Evolutionary conservation across 495 filamentous ascomycete species (phyloP).

Genomic region (Hypoxylon trugodes): DNA sequence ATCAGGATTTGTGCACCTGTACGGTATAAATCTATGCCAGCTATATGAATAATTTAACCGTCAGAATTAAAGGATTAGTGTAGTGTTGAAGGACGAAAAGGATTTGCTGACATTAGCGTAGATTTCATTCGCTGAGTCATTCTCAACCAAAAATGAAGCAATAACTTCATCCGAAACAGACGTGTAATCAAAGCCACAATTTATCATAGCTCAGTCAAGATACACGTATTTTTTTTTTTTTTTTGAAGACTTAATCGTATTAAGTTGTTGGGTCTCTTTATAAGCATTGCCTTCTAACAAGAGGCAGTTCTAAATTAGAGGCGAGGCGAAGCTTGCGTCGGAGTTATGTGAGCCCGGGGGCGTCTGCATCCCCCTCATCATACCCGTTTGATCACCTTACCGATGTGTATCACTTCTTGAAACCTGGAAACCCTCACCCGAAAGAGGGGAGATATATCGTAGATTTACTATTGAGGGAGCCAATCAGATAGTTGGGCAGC

Average conservation of each 20-base stretch:
- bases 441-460: too few species aligned
- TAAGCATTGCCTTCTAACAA: neutral
- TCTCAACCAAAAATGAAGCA: too few species aligned
- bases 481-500: too few species aligned
- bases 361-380: slow-evolving; percentile 16
- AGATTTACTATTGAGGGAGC: too few species aligned
- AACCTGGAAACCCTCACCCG: neutral
- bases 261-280: neutral
- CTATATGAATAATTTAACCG: too few species aligned
- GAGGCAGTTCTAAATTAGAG: too few species aligned
- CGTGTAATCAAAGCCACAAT: slow-evolving; percentile 1
- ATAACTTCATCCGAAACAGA: neutral
- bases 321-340: slow-evolving; percentile 15
- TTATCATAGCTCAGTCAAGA: neutral
- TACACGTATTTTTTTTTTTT: neutral
- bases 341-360: neutral
- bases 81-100: too few species aligned
- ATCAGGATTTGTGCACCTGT: too few species aligned
- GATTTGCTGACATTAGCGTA: neutral
- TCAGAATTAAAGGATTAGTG: too few species aligned
- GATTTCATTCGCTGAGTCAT: too few species aligned
- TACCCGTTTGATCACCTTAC: slow-evolving; percentile 29
- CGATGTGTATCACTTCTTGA: slow-evolving; percentile 11
- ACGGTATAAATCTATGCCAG: too few species aligned
- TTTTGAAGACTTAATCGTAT: neutral